Evolutionary conservation across 352 stramenopile species (phyloP), one percentile per base, ranked within the genome.

Genomic region (Globisporangium radiosum): DNA sequence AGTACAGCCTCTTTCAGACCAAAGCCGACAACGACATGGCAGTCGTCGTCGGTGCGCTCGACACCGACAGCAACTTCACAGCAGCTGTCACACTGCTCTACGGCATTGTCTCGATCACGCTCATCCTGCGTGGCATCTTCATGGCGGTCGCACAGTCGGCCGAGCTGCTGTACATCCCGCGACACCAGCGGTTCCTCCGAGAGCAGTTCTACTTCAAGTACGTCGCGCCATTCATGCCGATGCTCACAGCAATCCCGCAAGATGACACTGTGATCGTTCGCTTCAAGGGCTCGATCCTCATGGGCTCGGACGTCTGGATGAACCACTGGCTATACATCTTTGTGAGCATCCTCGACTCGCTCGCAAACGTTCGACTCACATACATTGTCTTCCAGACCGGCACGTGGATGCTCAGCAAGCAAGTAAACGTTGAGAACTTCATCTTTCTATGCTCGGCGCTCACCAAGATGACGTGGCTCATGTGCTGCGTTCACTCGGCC

Each of bases 261-360:
- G 63, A 81, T 17, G 66, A 69, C 10, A 71, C 61, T 3, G 14
- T 57, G 0, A 65, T 84, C 15, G 71, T 87, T 37, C 67, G 62
- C 4, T 84, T 85, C 63, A 78, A 81, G 19, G 77, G 73, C 38
- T 70, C 62, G 43, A 19, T 74, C 19, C 56, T 87, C 39, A 75
- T 84, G 62, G 78, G 69, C 5, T 85, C 75, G 4, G 72, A 85
- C 37, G 60, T 82, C 1, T 88, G 78, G 78, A 81, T 85, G 60
- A 88, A 85, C 62, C 75, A 88, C 51, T 88, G 78, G 78, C 61
- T 88, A 4, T 88, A 85, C 62, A 80, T 85, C 7, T 33, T 70
- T 5, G 47, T 88, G 3, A 85, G 73, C 57, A 76, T 82, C 39
- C 45, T 88, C 44, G 73, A 85, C 15, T 59, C 71, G 4, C 47